phyloP scores from a whole-genome alignment of 345 rosid genomes.

The Nasturtium officinale region DNA sequence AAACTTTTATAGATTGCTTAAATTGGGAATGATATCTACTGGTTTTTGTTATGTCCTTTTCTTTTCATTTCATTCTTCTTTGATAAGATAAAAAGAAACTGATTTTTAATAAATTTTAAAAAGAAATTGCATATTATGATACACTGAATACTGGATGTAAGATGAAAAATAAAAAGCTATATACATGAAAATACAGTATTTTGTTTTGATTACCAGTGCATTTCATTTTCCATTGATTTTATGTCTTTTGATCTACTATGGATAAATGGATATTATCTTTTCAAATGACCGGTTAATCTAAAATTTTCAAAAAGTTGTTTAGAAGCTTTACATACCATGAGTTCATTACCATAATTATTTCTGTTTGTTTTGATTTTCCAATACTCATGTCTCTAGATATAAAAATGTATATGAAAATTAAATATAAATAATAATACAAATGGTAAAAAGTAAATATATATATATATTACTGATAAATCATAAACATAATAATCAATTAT shows the following conservation, averaged over 20 bases:
- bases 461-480: too few species aligned
- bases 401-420: neutral
- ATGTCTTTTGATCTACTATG: neutral
- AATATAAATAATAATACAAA: neutral
- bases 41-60: neutral
- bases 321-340: neutral
- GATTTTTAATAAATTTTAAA: too few species aligned
- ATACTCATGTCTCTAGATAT: neutral
- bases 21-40: constrained; percentile 27
- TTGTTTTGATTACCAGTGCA: neutral
- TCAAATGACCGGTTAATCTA: neutral
- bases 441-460: neutral
- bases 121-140: neutral
- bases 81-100: neutral
- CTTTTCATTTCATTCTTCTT: neutral
- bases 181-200: neutral
- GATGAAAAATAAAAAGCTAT: neutral
- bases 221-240: neutral
- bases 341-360: neutral
- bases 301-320: neutral
- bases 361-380: neutral
- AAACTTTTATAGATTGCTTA: constrained; percentile 1
- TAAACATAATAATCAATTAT: too few species aligned
- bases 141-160: too few species aligned
- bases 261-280: neutral